Conservation (phyloP, 2,329 filamentous ascomycete species). For the Pseudogymnoascus sp. region DNA sequence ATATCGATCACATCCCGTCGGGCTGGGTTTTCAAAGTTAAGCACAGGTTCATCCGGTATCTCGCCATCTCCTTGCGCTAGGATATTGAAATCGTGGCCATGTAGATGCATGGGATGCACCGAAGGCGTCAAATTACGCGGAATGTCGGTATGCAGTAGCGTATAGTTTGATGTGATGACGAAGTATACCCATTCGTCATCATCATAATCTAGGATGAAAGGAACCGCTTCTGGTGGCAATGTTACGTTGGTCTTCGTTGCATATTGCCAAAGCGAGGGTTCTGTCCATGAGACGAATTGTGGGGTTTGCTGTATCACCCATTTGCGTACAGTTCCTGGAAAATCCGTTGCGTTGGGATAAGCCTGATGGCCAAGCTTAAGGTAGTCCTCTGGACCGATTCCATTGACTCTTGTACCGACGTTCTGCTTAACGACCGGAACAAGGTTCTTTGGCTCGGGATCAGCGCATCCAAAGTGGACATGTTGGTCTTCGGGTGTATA, state of each 20-base stretch:
- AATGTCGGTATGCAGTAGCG: background rate
- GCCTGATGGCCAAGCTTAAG: constrained; percentile 12
- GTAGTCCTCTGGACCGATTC: constrained; percentile 10
- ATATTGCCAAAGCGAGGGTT: no score
- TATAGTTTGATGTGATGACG: constrained; percentile 15
- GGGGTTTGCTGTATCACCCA: no score
- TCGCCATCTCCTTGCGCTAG: constrained; percentile 36
- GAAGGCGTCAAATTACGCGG: constrained; percentile 12
- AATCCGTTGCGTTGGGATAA: constrained; percentile 9
- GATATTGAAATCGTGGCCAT: constrained; percentile 43
- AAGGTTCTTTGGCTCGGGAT: constrained; percentile 19
- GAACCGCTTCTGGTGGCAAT: no score
- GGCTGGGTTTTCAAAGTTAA: constrained; percentile 36
- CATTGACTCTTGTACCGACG: constrained; percentile 13
- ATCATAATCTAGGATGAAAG: no score
- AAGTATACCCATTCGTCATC: constrained; percentile 23
- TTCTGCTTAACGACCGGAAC: constrained; percentile 21
- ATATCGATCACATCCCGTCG: constrained; percentile 45
- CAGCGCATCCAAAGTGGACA: constrained; percentile 11
- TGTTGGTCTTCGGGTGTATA: constrained; percentile 10
- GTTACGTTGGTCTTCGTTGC: no score
- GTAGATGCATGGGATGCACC: constrained; percentile 35
- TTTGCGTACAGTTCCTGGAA: no score
- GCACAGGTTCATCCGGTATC: constrained; percentile 27
- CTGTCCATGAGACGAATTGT: no score